Base-by-base conservation (phyloP, 768 basidiomycete species). In the Panaeolus cyanescens region DNA sequence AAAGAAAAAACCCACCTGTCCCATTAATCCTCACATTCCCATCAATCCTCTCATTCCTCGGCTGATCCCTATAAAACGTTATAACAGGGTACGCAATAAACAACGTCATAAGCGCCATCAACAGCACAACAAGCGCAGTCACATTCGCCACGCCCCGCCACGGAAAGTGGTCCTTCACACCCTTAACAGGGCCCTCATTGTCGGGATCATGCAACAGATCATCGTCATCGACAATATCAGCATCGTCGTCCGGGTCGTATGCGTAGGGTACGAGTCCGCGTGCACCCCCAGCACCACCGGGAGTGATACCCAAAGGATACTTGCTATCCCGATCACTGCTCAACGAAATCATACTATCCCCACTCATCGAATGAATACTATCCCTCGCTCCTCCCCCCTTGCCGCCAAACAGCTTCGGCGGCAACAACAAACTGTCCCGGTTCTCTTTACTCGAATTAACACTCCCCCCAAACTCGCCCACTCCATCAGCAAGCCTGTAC, bases 31-130 rank as follows among this genome's bases (percentile, higher is more conserved):
- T 75, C 4, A 86, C 81, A 65, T 90, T 92, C 9, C 88, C 83
- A 56, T 85, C 83, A 57, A 89, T 85, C 5, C 79, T 77, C 34
- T 68, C 54, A 58, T 79, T 80, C 39, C 72, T 70, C 1, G 70
- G 66, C 25, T 73, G 68, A 56, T 80, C 69, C 3, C 72, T 67
- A 68, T 83, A 83, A 61, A 83, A 89, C 0, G 72, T 72, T 50
- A 80, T 55, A 32, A 96, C 84, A 3, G 96, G 95, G 70, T 92
- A 96, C 39, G 88, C 85, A 55, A 92, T 85, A 73, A 96, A 97
- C 7, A 97, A 83, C 34, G 74, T 74, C 58, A 97, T 73, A 61
- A 97, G 74, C 4, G 79, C 84, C 28, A 74, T 22, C 15, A 92
- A 75, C 65, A 97, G 80, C 19, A 88, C 1, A 33, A 89, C 0